Conservation (phyloP, 2,329 filamentous ascomycete genomes). For the Aspergillus latus region DNA sequence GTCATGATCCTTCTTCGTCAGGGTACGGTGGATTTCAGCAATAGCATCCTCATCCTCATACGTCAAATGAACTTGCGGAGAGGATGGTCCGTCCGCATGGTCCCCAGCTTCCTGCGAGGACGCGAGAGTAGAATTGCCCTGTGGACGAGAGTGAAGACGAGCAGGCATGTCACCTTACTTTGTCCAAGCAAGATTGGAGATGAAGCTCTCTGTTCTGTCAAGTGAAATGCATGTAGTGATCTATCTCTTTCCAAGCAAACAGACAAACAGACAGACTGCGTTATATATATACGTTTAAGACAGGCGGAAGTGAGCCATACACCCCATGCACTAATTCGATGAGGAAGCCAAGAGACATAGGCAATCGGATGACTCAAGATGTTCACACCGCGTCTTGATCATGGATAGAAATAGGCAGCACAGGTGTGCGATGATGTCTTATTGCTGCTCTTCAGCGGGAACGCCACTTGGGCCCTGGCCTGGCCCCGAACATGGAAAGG, state of each 20-base stretch:
- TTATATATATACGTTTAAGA: conserved; percentile 1
- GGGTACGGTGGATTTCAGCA: conserved; percentile 32
- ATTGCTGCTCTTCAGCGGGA: background rate
- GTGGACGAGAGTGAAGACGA: conserved; percentile 27
- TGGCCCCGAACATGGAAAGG: background rate
- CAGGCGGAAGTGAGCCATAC: background rate
- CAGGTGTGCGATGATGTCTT: conserved; percentile 2
- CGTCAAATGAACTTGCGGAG: conserved; percentile 30
- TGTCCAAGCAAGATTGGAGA: background rate
- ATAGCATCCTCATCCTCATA: conserved; percentile 32
- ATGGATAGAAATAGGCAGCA: background rate
- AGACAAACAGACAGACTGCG: background rate
- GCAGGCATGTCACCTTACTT: conserved; percentile 26
- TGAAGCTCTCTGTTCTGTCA: background rate
- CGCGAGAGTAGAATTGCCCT: conserved; percentile 22
- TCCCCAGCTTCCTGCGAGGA: conserved; percentile 20
- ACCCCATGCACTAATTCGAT: conserved; percentile 15
- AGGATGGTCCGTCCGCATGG: conserved; percentile 15
- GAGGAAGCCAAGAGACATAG: conserved; percentile 23
- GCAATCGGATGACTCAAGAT: background rate
- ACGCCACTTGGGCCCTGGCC: conserved; percentile 11
- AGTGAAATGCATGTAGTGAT: background rate
- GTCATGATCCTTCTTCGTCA: conserved; percentile 25
- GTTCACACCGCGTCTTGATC: background rate
- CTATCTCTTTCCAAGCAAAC: background rate